phyloP scores from a whole-genome alignment of 2,329 filamentous ascomycete genomes.

The Aaosphaeria arxii region DNA sequence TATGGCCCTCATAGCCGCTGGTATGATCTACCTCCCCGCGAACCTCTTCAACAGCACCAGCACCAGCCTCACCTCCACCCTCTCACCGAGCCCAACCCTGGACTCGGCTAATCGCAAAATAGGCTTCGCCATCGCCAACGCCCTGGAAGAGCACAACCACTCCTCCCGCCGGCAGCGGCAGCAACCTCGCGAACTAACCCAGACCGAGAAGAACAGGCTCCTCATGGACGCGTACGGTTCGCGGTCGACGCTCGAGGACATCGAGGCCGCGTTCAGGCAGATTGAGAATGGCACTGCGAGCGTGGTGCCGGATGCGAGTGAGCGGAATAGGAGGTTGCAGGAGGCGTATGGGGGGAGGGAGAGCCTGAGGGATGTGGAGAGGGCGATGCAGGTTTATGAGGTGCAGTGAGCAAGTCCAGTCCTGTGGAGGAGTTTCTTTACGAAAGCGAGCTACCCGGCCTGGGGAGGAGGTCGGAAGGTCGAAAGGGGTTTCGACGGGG shows the following conservation, averaged over 20 bases:
- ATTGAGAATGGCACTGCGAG: slow-evolving; percentile 11
- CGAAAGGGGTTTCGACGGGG: too few relatives aligned
- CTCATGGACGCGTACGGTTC: slow-evolving; percentile 30
- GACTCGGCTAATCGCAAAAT: slow-evolving; percentile 30
- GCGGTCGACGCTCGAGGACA: slow-evolving; percentile 30
- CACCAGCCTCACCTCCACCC: slow-evolving; percentile 7
- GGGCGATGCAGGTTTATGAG: slow-evolving; percentile 45
- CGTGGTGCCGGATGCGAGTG: slow-evolving; percentile 27
- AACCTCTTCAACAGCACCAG: slow-evolving; percentile 8
- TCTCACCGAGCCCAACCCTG: slow-evolving; percentile 24
- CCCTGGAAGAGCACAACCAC: slow-evolving; percentile 28
- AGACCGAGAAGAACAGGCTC: slow-evolving; percentile 34
- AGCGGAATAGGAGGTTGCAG: slow-evolving; percentile 41
- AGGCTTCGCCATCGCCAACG: slow-evolving; percentile 29
- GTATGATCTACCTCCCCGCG: slow-evolving; percentile 27
- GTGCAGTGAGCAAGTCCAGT: slow-evolving; percentile 6
- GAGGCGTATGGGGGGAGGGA: slow-evolving; percentile 47
- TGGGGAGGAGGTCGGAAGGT: too few relatives aligned
- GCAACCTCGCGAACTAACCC: slow-evolving; percentile 17
- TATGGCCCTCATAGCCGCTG: slow-evolving; percentile 31
- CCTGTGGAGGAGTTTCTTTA: background rate
- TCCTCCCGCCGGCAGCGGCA: slow-evolving; percentile 11
- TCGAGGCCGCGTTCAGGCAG: slow-evolving; percentile 25
- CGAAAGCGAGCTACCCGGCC: too few relatives aligned
- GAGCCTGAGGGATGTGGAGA: slow-evolving; percentile 43